These are phyloP conservation scores for Scolecobasidium constrictum DNA, from an alignment of 2,329 filamentous ascomycete species.

Conservation along the genomic window DNA sequence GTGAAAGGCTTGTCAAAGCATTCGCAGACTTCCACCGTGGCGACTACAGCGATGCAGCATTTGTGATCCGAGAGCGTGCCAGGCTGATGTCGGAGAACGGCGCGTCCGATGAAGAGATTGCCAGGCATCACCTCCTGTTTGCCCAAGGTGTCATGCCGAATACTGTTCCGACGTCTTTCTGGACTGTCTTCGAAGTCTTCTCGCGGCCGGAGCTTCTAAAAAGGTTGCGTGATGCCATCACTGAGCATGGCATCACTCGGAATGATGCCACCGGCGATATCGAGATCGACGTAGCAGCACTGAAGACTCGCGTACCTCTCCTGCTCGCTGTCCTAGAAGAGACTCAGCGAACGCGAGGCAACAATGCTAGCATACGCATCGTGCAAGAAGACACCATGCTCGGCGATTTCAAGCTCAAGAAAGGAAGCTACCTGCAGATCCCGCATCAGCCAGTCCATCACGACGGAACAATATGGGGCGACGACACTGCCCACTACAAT, in stretches of 20 bases:
- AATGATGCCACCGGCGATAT: neutral
- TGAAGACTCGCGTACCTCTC: constrained; percentile 25
- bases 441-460: constrained; percentile 21
- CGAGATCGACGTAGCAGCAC: constrained; percentile 21
- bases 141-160: constrained; percentile 25
- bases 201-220: constrained; percentile 22
- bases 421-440: constrained; percentile 25
- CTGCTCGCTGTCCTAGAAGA: constrained; percentile 27
- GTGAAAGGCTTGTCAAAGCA: neutral
- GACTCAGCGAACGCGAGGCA: constrained; percentile 20
- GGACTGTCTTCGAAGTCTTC: constrained; percentile 27
- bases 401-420: constrained; percentile 25
- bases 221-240: constrained; percentile 23
- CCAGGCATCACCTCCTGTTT: neutral
- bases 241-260: constrained; percentile 12
- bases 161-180: constrained; percentile 27
- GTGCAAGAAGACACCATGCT: constrained; percentile 25
- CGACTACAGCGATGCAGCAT: constrained; percentile 3
- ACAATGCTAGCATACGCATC: constrained; percentile 19
- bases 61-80: neutral
- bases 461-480: constrained; percentile 21
- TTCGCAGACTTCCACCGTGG: neutral
- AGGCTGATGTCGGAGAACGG: neutral
- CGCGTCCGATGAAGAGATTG: neutral
- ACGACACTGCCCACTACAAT: constrained; percentile 13